Evolutionary conservation across 352 stramenopile genomes (phyloP).

Genomic region (Pythium oligandrum): DNA sequence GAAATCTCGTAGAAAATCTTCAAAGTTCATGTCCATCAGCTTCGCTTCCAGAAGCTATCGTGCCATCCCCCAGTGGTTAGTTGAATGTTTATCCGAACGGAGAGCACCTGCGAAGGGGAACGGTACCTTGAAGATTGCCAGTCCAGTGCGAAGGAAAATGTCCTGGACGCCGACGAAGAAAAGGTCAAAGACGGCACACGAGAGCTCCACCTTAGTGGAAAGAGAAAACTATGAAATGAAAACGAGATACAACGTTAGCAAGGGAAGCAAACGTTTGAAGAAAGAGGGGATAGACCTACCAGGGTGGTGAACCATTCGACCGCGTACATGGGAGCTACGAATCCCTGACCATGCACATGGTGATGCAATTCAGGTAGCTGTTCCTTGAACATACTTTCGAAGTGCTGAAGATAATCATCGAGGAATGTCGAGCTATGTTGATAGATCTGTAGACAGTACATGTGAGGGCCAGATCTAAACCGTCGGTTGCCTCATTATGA

Average conservation of each 20-base stretch:
- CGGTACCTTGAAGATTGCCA: conserved; percentile 53
- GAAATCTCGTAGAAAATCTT: conserved; percentile 82
- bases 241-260: neutral
- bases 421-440: conserved; percentile 80
- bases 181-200: conserved; percentile 79
- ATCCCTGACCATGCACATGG: conserved; percentile 61
- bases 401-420: conserved; percentile 81
- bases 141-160: conserved; percentile 73
- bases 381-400: conserved; percentile 63
- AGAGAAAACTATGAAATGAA: conserved; percentile 51
- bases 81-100: too few relatives aligned
- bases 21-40: conserved; percentile 81
- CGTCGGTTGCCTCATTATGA: neutral
- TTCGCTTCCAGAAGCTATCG: conserved; percentile 57
- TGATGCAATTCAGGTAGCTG: conserved; percentile 63
- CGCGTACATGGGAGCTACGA: conserved; percentile 76
- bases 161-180: conserved; percentile 79
- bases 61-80: too few relatives aligned
- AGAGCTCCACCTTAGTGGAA: conserved; percentile 76
- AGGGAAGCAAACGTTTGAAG: neutral
- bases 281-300: conserved; percentile 15
- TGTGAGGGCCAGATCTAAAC: neutral
- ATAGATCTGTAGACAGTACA: conserved; percentile 40
- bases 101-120: too few relatives aligned
- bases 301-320: conserved; percentile 89